Conservation (phyloP, 805 yeast species). For the Sungouiella blattae region DNA sequence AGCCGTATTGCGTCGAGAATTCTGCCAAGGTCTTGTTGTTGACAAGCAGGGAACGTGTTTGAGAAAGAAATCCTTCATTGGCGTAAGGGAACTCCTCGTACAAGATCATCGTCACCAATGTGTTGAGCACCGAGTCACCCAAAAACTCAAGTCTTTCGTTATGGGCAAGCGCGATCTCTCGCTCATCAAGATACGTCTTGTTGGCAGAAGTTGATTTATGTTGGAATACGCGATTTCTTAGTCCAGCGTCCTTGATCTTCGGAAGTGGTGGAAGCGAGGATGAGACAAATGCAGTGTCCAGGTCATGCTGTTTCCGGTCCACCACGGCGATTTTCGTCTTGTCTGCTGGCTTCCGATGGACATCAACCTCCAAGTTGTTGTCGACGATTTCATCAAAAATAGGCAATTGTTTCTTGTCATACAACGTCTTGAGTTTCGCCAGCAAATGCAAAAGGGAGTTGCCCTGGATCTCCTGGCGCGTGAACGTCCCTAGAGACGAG, state of each 20-base stretch:
- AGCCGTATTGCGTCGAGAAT: slow-evolving; percentile 67
- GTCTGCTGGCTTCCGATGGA: slow-evolving; percentile 1
- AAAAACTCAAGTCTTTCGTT: slow-evolving; percentile 87
- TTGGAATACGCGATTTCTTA: slow-evolving; percentile 69
- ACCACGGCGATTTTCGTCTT: neutral
- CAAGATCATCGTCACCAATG: slow-evolving; percentile 64
- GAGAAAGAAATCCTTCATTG: slow-evolving; percentile 78
- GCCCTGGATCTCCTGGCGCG: slow-evolving; percentile 49
- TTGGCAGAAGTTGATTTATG: slow-evolving; percentile 73
- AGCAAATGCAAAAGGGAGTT: slow-evolving; percentile 58
- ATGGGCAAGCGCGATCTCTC: slow-evolving; percentile 58
- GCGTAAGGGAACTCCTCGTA: slow-evolving; percentile 64
- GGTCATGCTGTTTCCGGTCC: neutral
- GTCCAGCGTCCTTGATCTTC: slow-evolving; percentile 51
- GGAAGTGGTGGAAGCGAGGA: slow-evolving; percentile 63
- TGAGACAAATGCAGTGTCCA: neutral
- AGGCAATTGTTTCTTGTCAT: slow-evolving; percentile 45
- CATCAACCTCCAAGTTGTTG: slow-evolving; percentile 28
- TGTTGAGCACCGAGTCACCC: slow-evolving; percentile 83
- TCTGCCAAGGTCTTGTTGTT: slow-evolving; percentile 68
- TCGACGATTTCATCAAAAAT: slow-evolving; percentile 54
- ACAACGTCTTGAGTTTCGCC: slow-evolving; percentile 52
- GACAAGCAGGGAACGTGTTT: slow-evolving; percentile 64
- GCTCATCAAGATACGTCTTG: slow-evolving; percentile 50
- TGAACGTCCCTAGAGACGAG: slow-evolving; percentile 36